Evolutionary conservation across 352 stramenopile species (phyloP).

Genomic region (Discostella stelligera): DNA sequence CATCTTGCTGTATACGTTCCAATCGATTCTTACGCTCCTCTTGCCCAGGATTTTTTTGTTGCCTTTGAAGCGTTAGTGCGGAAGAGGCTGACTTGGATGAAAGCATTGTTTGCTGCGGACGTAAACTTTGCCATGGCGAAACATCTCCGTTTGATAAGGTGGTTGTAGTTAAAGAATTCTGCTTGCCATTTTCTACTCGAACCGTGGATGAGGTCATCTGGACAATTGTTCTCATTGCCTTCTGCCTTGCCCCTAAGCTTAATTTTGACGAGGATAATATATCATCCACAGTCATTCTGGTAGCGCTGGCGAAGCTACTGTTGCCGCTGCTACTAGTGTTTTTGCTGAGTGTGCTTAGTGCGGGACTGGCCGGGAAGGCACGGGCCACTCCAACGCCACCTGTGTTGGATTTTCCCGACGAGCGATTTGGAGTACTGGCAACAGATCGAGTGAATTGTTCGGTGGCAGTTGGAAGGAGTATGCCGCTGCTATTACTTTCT

Average conservation of each 20-base stretch:
- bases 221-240: background rate
- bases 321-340: slow-evolving; percentile 4
- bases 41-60: slow-evolving; percentile 6
- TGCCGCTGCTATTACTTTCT: background rate
- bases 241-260: slow-evolving; percentile 15
- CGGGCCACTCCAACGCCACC: too few relatives aligned
- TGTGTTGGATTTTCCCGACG: background rate
- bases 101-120: background rate
- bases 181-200: background rate
- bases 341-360: slow-evolving; percentile 17
- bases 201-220: background rate
- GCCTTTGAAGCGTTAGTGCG: background rate
- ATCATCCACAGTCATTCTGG: slow-evolving; percentile 39
- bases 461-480: background rate
- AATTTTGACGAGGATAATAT: slow-evolving; percentile 28
- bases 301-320: background rate
- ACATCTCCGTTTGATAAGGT: background rate
- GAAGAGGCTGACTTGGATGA: background rate
- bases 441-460: background rate
- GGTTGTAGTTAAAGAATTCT: background rate
- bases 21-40: slow-evolving; percentile 20
- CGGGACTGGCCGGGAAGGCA: slow-evolving; percentile 18
- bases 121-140: background rate
- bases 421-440: background rate
- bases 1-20: slow-evolving; percentile 20